Conservation (phyloP, 2,329 filamentous ascomycete genomes). For the Zelopaecilomyces penicillatus region DNA sequence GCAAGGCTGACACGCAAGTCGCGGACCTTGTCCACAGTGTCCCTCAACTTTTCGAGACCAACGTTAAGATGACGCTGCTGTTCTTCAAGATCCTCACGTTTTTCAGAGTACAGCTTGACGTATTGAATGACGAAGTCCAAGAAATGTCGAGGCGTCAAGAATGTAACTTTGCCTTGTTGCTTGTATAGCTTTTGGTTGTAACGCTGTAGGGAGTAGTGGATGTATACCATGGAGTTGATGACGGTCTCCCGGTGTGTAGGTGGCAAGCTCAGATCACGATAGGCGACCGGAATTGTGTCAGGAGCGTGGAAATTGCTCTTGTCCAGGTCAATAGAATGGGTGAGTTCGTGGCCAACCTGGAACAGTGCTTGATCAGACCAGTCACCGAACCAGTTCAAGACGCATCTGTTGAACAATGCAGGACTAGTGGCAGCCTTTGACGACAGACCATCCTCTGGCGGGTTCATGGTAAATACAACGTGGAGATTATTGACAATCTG, state of each 20-base stretch:
- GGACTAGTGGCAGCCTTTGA: slow-evolving; percentile 97
- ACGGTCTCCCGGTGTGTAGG: slow-evolving; percentile 86
- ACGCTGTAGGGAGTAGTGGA: slow-evolving; percentile 85
- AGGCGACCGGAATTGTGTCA: slow-evolving; percentile 87
- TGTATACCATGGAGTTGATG: slow-evolving; percentile 97
- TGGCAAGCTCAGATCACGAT: slow-evolving; percentile 74
- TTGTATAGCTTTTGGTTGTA: slow-evolving; percentile 85
- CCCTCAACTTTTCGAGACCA: slow-evolving; percentile 90
- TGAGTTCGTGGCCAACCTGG: slow-evolving; percentile 93
- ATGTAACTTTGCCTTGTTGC: slow-evolving; percentile 88
- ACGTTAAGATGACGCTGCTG: slow-evolving; percentile 98
- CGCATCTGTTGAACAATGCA: slow-evolving; percentile 97
- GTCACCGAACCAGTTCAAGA: slow-evolving; percentile 99
- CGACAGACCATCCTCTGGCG: slow-evolving; percentile 85
- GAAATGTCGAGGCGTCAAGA: slow-evolving; percentile 92
- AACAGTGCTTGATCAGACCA: slow-evolving; percentile 99
- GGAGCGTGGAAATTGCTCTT: slow-evolving; percentile 77
- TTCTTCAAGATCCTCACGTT: slow-evolving; percentile 95
- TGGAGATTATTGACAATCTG: slow-evolving; percentile 99
- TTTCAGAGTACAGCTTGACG: slow-evolving; percentile 94
- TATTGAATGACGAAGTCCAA: slow-evolving; percentile 97
- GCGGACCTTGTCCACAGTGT: slow-evolving; percentile 94
- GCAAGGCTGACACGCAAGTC: slow-evolving; percentile 85
- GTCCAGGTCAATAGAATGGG: slow-evolving; percentile 92
- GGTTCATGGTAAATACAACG: slow-evolving; percentile 99